Evolutionary conservation across 2,329 filamentous ascomycete species (phyloP).

Genomic region (Hypocrella siamensis): DNA sequence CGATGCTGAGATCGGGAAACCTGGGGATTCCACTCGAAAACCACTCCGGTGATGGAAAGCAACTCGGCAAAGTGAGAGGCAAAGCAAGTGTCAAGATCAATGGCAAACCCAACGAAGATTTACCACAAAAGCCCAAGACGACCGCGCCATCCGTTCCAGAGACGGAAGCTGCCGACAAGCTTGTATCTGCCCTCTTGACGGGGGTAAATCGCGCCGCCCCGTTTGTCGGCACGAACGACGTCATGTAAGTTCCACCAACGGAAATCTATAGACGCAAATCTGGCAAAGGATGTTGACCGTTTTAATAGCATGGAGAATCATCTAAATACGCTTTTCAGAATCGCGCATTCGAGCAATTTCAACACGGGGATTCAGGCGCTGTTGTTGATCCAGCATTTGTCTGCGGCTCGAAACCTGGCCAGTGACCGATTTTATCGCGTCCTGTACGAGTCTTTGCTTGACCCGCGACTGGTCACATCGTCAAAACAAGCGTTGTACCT

Average conservation of each 20-base stretch:
- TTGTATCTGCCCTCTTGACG: slow-evolving; percentile 80
- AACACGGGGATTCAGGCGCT: slow-evolving; percentile 95
- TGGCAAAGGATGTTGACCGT: background rate
- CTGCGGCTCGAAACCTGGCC: slow-evolving; percentile 61
- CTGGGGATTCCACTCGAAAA: slow-evolving; percentile 24
- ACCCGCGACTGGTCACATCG: slow-evolving; percentile 73
- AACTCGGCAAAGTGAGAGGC: slow-evolving; percentile 9
- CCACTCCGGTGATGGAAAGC: slow-evolving; percentile 20
- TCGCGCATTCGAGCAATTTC: slow-evolving; percentile 96
- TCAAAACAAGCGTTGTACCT: slow-evolving; percentile 94
- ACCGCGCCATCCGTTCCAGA: slow-evolving; percentile 38
- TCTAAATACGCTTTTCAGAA: slow-evolving; percentile 83
- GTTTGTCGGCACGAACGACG: slow-evolving; percentile 69
- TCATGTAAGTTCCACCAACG: slow-evolving; percentile 35
- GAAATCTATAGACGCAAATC: background rate
- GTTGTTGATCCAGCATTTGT: slow-evolving; percentile 86
- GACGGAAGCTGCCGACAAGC: slow-evolving; percentile 58
- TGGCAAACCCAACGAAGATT: slow-evolving; percentile 8
- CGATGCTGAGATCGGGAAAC: slow-evolving; percentile 51
- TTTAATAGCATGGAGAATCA: slow-evolving; percentile 58
- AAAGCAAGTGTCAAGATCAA: slow-evolving; percentile 7
- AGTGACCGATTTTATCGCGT: slow-evolving; percentile 90
- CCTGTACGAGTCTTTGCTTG: slow-evolving; percentile 84
- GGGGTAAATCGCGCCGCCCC: slow-evolving; percentile 94
- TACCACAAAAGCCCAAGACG: slow-evolving; percentile 1